A percentile compares a stretch with the other conserved stretches of the same genome.
phyloP scores from a whole-genome alignment of 352 stramenopile species.

The Phytophthora rubi region DNA sequence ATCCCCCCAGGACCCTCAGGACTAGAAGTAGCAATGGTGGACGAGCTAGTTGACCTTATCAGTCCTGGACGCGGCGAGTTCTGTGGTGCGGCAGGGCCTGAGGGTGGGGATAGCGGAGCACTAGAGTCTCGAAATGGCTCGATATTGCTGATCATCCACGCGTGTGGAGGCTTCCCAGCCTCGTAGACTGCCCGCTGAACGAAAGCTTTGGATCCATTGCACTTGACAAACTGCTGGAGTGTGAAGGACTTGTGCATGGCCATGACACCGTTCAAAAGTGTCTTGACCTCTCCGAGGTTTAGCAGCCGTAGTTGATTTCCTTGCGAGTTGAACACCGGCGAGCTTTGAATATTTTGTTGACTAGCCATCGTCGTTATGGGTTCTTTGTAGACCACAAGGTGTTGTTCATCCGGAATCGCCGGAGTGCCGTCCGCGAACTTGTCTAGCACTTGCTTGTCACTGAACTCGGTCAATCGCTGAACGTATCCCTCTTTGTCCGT shows the following conservation, averaged over 20 bases:
- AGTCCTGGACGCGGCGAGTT: constrained; percentile 18
- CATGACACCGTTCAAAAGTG: constrained; percentile 67
- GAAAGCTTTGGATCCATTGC: constrained; percentile 78
- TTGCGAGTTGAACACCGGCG: constrained; percentile 40
- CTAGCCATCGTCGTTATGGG: constrained; percentile 35
- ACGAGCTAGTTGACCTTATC: constrained; percentile 21
- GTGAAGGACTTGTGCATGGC: constrained; percentile 72
- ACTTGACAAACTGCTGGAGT: constrained; percentile 74
- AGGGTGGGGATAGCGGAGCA: constrained; percentile 9
- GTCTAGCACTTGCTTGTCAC: constrained; percentile 78
- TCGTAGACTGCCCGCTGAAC: constrained; percentile 75
- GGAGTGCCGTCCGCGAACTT: constrained; percentile 48
- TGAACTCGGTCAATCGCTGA: constrained; percentile 67
- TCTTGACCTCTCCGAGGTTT: constrained; percentile 68
- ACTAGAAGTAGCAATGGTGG: constrained; percentile 8
- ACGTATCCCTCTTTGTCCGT: constrained; percentile 74
- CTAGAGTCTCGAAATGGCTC: constrained; percentile 48
- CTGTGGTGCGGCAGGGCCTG: constrained; percentile 13
- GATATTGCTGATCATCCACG: constrained; percentile 87
- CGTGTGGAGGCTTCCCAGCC: constrained; percentile 56
- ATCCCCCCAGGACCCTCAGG: constrained; percentile 18
- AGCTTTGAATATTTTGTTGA: constrained; percentile 10
- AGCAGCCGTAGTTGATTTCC: constrained; percentile 76
- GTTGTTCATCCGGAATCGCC: constrained; percentile 40
- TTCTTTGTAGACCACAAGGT: constrained; percentile 79